phyloP scores from a whole-genome alignment of 2,329 filamentous ascomycete genomes.

The Cryphonectria japonica region DNA sequence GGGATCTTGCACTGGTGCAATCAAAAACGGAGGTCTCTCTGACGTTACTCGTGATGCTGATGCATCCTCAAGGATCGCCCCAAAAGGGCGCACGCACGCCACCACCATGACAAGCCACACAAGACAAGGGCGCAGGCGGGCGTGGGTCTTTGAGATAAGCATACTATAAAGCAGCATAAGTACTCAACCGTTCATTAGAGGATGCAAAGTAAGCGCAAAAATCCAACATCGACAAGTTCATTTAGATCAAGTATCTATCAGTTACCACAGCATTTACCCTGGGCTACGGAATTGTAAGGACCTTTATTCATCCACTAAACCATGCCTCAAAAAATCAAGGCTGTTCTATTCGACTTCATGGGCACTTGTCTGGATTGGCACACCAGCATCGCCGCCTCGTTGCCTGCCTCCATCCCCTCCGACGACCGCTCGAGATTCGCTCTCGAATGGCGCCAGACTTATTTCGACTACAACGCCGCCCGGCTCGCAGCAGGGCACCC shows the following conservation, averaged over 20 bases:
- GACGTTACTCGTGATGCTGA: neutral
- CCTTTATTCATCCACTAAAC: neutral
- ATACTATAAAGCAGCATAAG: neutral
- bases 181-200: neutral
- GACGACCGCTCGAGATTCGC: slow-evolving; percentile 46
- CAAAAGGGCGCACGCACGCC: slow-evolving; percentile 1
- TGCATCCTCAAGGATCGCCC: neutral
- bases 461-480: slow-evolving; percentile 49
- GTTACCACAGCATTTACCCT: neutral
- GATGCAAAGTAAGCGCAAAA: neutral
- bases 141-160: neutral
- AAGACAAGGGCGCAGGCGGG: neutral
- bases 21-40: neutral
- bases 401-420: slow-evolving; percentile 41
- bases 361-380: slow-evolving; percentile 63
- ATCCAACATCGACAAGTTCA: neutral
- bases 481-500: slow-evolving; percentile 41
- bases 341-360: slow-evolving; percentile 62
- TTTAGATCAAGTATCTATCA: neutral
- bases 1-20: neutral
- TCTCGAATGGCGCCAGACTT: slow-evolving; percentile 53
- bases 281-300: neutral
- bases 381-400: slow-evolving; percentile 39
- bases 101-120: neutral
- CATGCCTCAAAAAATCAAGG: slow-evolving; percentile 40